Evolutionary conservation across 1,139 yeast species (phyloP).

Genomic region (Blastobotrys aristatus): DNA sequence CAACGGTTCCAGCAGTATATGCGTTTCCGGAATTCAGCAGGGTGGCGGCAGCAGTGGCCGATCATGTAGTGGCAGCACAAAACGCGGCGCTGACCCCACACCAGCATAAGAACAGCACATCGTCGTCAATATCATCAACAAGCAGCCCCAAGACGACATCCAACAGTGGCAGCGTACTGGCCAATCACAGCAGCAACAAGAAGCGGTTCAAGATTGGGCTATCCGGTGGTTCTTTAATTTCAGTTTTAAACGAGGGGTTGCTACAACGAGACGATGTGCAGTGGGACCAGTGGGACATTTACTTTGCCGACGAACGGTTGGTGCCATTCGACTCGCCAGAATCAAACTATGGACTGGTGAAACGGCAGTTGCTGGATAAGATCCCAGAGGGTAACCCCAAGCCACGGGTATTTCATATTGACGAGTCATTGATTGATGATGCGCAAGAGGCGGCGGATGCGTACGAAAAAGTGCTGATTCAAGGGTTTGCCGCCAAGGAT

Average conservation of each 20-base stretch:
- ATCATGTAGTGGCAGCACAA: slow-evolving; percentile 83
- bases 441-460: slow-evolving; percentile 94
- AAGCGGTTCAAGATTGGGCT: slow-evolving; percentile 83
- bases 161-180: background rate
- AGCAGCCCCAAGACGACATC: background rate
- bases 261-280: slow-evolving; percentile 66
- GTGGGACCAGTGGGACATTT: slow-evolving; percentile 95
- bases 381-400: slow-evolving; percentile 43
- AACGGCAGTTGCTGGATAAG: slow-evolving; percentile 71
- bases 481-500: slow-evolving; percentile 93
- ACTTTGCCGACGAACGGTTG: slow-evolving; percentile 93
- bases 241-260: slow-evolving; percentile 80
- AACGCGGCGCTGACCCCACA: slow-evolving; percentile 48
- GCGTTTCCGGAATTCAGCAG: slow-evolving; percentile 85
- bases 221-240: slow-evolving; percentile 86
- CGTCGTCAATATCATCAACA: slow-evolving; percentile 5
- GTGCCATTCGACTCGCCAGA: slow-evolving; percentile 83
- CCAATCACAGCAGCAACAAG: slow-evolving; percentile 3
- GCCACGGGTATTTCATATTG: slow-evolving; percentile 80
- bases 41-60: slow-evolving; percentile 94
- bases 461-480: slow-evolving; percentile 79
- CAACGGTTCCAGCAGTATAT: slow-evolving; percentile 86
- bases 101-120: background rate
- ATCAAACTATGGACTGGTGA: slow-evolving; percentile 86
- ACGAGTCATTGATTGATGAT: slow-evolving; percentile 68